Evolutionary conservation across 352 stramenopile species (phyloP).

Genomic region (Thraustotheca clavata): DNA sequence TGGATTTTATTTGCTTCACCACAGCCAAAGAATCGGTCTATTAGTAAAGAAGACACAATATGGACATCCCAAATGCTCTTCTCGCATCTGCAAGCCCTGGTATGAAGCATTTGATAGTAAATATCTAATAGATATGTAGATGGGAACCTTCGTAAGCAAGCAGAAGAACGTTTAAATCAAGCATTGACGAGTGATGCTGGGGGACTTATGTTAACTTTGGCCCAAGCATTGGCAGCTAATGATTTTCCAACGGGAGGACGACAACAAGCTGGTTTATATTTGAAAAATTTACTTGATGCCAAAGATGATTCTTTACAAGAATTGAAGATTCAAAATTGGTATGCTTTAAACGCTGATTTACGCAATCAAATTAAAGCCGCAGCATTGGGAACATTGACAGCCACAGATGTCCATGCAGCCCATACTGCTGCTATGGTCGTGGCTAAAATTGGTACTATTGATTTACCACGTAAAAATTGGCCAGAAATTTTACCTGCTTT

Average conservation of each 20-base stretch:
- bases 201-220: conserved; percentile 46
- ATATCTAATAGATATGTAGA: conserved; percentile 26
- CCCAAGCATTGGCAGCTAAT: conserved; percentile 62
- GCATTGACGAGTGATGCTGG: conserved; percentile 31
- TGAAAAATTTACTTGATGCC: conserved; percentile 82
- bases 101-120: conserved; percentile 23
- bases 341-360: conserved; percentile 58
- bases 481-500: conserved; percentile 86
- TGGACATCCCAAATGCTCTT: conserved; percentile 75
- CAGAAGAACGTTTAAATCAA: conserved; percentile 76
- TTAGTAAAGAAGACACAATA: conserved; percentile 16
- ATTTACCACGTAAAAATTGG: conserved; percentile 93
- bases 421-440: conserved; percentile 89
- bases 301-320: conserved; percentile 76
- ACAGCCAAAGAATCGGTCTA: not conserved
- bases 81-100: conserved; percentile 72
- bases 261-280: conserved; percentile 70
- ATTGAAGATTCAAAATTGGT: conserved; percentile 72
- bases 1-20: conserved; percentile 4
- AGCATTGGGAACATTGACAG: conserved; percentile 51
- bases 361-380: conserved; percentile 72
- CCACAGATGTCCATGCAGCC: conserved; percentile 49
- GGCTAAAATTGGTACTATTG: conserved; percentile 90
- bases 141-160: conserved; percentile 60
- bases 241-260: conserved; percentile 70